These are phyloP conservation scores for Cochlearia excelsa DNA, from an alignment of 345 rosid genomes.

Conservation along the genomic window DNA sequence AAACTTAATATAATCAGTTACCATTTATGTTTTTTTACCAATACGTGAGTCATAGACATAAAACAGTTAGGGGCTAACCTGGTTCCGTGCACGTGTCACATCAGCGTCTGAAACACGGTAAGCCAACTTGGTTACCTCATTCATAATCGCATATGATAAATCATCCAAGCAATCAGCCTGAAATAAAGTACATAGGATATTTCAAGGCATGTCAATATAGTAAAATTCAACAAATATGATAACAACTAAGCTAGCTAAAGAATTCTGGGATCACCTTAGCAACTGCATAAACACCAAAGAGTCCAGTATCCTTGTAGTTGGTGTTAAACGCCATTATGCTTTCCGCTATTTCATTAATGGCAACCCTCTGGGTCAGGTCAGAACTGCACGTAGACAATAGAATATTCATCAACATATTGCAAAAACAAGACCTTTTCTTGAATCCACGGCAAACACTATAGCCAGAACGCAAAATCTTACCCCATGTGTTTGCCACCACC, in stretches of 20 bases:
- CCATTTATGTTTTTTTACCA: background rate
- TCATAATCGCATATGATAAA: slow-evolving; percentile 91
- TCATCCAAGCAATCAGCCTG: slow-evolving; percentile 71
- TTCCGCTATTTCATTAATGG: slow-evolving; percentile 87
- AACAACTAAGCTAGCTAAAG: slow-evolving; percentile 2
- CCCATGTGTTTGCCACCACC: slow-evolving; percentile 99
- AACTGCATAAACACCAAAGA: slow-evolving; percentile 94
- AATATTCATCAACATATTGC: slow-evolving; percentile 27
- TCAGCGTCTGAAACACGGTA: slow-evolving; percentile 94
- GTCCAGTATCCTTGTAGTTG: slow-evolving; percentile 98
- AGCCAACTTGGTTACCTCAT: slow-evolving; percentile 75
- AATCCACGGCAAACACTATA: background rate
- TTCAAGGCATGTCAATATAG: background rate
- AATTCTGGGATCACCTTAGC: slow-evolving; percentile 61
- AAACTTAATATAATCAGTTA: slow-evolving; percentile 7
- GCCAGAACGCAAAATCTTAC: slow-evolving; percentile 43
- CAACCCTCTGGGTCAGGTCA: slow-evolving; percentile 80
- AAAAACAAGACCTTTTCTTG: background rate
- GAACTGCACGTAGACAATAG: slow-evolving; percentile 50
- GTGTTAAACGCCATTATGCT: slow-evolving; percentile 98
- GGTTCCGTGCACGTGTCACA: slow-evolving; percentile 94
- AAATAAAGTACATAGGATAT: background rate
- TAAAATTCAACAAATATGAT: background rate
- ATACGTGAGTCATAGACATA: background rate
- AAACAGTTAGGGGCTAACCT: slow-evolving; percentile 44